Evolutionary conservation across 2,329 filamentous ascomycete species (phyloP).

Genomic region (Talaromyces sp.): DNA sequence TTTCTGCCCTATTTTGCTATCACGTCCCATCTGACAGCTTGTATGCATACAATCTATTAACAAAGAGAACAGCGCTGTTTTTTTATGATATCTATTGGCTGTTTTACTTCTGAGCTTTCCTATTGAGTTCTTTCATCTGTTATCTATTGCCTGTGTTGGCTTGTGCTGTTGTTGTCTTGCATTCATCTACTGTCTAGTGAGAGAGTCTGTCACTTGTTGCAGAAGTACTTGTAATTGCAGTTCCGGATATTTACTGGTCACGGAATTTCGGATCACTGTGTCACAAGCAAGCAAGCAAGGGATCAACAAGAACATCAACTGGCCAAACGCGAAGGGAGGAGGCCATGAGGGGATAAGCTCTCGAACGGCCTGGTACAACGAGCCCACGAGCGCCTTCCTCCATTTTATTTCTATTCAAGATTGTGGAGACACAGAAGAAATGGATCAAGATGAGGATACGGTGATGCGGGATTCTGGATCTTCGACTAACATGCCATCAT

Average conservation of each 20-base stretch:
- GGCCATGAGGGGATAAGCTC: slow-evolving; percentile 16
- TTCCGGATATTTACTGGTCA: neutral
- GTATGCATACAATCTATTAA: neutral
- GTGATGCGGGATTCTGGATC: slow-evolving; percentile 33
- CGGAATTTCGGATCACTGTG: neutral
- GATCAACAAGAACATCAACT: neutral
- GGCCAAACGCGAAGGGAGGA: neutral
- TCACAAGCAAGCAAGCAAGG: neutral
- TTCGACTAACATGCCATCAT: neutral
- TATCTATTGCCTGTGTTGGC: neutral
- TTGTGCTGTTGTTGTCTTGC: neutral
- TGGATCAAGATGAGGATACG: slow-evolving; percentile 39
- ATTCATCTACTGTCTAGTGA: neutral
- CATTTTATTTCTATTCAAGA: slow-evolving; percentile 1
- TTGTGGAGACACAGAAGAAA: slow-evolving; percentile 1
- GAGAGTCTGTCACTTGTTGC: neutral
- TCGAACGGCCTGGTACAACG: slow-evolving; percentile 9
- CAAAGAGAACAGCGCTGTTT: neutral
- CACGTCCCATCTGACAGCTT: neutral
- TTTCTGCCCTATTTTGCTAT: slow-evolving; percentile 14
- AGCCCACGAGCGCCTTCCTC: neutral
- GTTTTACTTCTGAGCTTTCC: neutral
- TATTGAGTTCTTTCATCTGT: neutral
- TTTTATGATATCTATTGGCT: neutral
- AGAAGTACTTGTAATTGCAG: neutral